Percentiles rank a stretch among this genome's conserved stretches.
Evolutionary conservation across 768 basidiomycete species (phyloP).

Genomic region (Peribolospora baueri): DNA sequence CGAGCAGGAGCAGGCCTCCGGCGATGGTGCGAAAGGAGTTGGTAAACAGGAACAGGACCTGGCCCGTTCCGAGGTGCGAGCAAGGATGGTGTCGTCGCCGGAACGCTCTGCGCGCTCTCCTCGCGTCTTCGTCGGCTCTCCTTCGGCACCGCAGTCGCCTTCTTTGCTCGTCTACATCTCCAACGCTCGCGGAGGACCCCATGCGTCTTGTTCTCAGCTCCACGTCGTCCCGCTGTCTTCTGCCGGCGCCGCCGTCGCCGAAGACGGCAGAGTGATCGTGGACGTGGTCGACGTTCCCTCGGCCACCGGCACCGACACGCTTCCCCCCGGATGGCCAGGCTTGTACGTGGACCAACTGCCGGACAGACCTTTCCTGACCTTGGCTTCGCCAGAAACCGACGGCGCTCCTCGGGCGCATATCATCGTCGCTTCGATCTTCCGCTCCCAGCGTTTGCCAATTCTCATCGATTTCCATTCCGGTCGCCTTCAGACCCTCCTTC

Average conservation of each 20-base stretch:
- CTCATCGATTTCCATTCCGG: slow-evolving; percentile 26
- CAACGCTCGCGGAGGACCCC: slow-evolving; percentile 33
- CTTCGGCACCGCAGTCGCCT: slow-evolving; percentile 10
- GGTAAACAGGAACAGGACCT: slow-evolving; percentile 1
- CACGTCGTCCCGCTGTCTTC: slow-evolving; percentile 24
- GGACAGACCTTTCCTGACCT: slow-evolving; percentile 22
- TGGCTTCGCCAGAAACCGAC: background rate
- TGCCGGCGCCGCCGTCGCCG: background rate
- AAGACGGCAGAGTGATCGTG: slow-evolving; percentile 1
- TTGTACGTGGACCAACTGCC: slow-evolving; percentile 34
- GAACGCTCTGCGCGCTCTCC: slow-evolving; percentile 36
- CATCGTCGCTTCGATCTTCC: slow-evolving; percentile 31
- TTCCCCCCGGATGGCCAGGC: slow-evolving; percentile 26
- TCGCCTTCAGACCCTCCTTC: slow-evolving; percentile 22
- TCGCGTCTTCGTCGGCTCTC: slow-evolving; percentile 20
- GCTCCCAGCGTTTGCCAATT: slow-evolving; percentile 31
- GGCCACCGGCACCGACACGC: slow-evolving; percentile 20
- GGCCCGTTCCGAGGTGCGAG: slow-evolving; percentile 6
- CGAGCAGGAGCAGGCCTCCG: too few relatives aligned
- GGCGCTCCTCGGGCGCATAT: slow-evolving; percentile 15
- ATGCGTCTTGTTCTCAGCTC: slow-evolving; percentile 32
- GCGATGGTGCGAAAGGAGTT: too few relatives aligned
- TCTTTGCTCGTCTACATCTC: slow-evolving; percentile 31
- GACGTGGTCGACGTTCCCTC: slow-evolving; percentile 27
- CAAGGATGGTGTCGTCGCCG: slow-evolving; percentile 24